Conservation (phyloP, 2,329 filamentous ascomycete genomes). For the Hypocreales sp. region DNA sequence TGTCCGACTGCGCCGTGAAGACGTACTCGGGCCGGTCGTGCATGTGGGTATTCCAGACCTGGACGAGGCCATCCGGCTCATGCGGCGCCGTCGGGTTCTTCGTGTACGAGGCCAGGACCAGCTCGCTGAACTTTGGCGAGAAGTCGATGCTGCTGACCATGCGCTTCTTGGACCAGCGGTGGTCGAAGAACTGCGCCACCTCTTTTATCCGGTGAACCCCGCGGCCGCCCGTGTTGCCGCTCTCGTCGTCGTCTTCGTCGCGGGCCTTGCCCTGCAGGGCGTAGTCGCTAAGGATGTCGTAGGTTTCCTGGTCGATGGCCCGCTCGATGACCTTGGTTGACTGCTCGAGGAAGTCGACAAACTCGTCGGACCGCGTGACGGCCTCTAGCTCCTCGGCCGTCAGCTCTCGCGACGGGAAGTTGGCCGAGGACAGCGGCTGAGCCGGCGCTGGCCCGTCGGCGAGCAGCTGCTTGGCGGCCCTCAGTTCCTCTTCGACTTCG, state of each 20-base stretch:
- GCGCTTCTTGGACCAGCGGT: slow-evolving; percentile 91
- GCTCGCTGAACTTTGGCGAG: slow-evolving; percentile 86
- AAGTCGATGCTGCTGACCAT: slow-evolving; percentile 96
- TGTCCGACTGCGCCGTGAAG: slow-evolving; percentile 91
- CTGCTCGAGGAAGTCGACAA: slow-evolving; percentile 85
- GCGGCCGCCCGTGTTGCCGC: slow-evolving; percentile 52
- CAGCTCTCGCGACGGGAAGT: slow-evolving; percentile 67
- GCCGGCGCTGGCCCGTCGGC: slow-evolving; percentile 23
- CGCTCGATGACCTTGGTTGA: slow-evolving; percentile 96
- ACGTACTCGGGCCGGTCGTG: slow-evolving; percentile 91
- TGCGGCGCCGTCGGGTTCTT: slow-evolving; percentile 93
- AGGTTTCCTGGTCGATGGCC: slow-evolving; percentile 77
- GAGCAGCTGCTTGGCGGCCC: slow-evolving; percentile 48
- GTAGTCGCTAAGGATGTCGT: slow-evolving; percentile 92
- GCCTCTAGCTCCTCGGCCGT: slow-evolving; percentile 77
- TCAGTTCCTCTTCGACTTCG: slow-evolving; percentile 88
- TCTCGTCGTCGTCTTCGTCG: slow-evolving; percentile 71
- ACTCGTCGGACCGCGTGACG: slow-evolving; percentile 83
- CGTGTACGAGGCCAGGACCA: slow-evolving; percentile 87
- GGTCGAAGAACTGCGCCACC: slow-evolving; percentile 84
- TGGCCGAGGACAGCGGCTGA: slow-evolving; percentile 17
- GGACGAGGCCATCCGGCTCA: slow-evolving; percentile 82
- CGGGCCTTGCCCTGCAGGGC: slow-evolving; percentile 61
- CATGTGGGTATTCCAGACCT: slow-evolving; percentile 94
- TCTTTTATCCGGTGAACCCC: slow-evolving; percentile 69